Base-by-base conservation (phyloP, 1,139 yeast genomes). In the Taiozyma onychis region DNA sequence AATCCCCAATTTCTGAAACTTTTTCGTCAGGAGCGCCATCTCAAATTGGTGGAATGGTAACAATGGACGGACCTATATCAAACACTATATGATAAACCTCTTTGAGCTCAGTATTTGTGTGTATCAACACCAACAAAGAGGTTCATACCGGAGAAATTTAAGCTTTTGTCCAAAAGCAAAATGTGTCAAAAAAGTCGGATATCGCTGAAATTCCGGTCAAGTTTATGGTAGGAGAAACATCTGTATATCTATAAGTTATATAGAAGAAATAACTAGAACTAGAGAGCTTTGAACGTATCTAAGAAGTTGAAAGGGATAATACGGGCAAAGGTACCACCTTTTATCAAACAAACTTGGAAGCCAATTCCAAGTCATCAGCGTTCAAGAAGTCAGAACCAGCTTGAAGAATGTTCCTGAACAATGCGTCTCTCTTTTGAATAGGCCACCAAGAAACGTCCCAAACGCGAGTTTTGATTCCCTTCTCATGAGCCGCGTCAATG, bases 401-500 rank as follows among this genome's bases (percentile, higher is more conserved):
- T 24, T 61, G 66, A 8, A 71, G 49, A 6, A 76, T 58, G 53
- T 72, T 67, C 50, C 63, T 61, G 79, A 78, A 76, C 11, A 76
- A 58, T 6, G 57, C 59, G 42, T 72, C 59, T 51, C 76, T 68
- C 27, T 61, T 61, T n/a, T 58, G 52, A 2, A 66, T 58, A 3
- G 83, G 81, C 78, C 81, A 77, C 57, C 68, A 64, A 1, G 81
- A 77, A 6, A 75, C 74, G 43, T 75, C 82, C 83, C 83, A 79
- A 44, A 77, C 63, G 45, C 84, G 66, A 1, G 80, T 72, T 52
- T 65, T 64, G 30, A 77, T 58, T 13, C 72, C 71, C 10, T 56
- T 37, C 0, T 56, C 51, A 52, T 77, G 81, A 1, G 79, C 75
- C 7, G 49, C 51, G 1, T 63, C 59, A 10, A 78, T 62, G 34